Evolutionary conservation across 2,329 filamentous ascomycete species (phyloP).

Genomic region (Alternaria sp.): DNA sequence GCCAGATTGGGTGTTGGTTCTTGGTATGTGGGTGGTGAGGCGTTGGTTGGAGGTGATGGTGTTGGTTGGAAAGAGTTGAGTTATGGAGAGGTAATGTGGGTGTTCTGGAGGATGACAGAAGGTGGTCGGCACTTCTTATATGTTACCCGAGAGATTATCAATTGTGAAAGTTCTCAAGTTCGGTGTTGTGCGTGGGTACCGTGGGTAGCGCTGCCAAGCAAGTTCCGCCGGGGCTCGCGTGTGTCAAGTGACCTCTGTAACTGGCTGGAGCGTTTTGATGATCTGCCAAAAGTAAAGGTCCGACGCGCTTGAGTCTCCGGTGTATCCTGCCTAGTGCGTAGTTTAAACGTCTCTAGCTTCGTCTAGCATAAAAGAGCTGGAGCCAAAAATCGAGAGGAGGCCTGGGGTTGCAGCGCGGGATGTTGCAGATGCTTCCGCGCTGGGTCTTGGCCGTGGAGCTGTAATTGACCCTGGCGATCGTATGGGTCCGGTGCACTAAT

Average conservation of each 20-base stretch:
- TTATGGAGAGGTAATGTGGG: slow-evolving; percentile 4
- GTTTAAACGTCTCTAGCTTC: slow-evolving; percentile 1
- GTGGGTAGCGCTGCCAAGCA: slow-evolving; percentile 25
- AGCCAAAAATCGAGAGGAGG: slow-evolving; percentile 18
- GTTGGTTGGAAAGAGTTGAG: background rate
- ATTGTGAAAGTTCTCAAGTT: slow-evolving; percentile 2
- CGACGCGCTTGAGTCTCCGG: slow-evolving; percentile 10
- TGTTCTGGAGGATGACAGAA: slow-evolving; percentile 8
- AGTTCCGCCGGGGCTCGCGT: slow-evolving; percentile 31
- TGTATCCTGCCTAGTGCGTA: slow-evolving; percentile 6
- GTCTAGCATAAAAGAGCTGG: slow-evolving; percentile 15
- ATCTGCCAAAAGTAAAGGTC: slow-evolving; percentile 16
- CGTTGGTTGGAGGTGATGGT: slow-evolving; percentile 1
- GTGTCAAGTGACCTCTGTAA: slow-evolving; percentile 33
- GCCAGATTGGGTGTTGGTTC: slow-evolving; percentile 28
- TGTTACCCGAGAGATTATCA: slow-evolving; percentile 7
- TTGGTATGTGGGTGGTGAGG: slow-evolving; percentile 4
- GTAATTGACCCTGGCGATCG: slow-evolving; percentile 17
- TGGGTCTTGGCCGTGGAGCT: slow-evolving; percentile 28
- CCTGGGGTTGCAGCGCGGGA: slow-evolving; percentile 35
- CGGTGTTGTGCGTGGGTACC: slow-evolving; percentile 12
- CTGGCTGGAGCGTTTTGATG: slow-evolving; percentile 22
- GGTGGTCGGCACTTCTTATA: slow-evolving; percentile 25
- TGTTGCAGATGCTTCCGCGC: slow-evolving; percentile 36
- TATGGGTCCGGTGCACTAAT: slow-evolving; percentile 24